Base-by-base conservation (phyloP, 805 yeast genomes). In the Wickerhamiella hasegawae region DNA sequence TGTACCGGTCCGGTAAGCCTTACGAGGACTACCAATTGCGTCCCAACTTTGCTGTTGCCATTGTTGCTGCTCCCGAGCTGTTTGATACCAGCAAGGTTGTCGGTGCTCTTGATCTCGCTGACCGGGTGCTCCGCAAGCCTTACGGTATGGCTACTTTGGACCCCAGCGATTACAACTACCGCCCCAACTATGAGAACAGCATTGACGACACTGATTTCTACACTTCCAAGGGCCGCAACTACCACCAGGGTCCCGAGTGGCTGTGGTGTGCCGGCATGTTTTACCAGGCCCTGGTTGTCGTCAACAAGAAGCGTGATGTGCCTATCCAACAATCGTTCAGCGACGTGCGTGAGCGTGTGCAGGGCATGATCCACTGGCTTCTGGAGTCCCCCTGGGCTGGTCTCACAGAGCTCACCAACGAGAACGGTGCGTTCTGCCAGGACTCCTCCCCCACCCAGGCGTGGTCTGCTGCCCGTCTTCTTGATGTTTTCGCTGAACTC, bases 191-290 rank as follows among this genome's bases (percentile, higher is more conserved):
- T 56, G 63, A 63, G 49, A 90, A 87, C 53, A 60, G 83, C 32
- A 77, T 69, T 28, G 97, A 87, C 49, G 71, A 70, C 35, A 71
- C 67, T 4, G 94, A 87, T 55, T 90, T 84, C 65, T 83, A 92
- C 1, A 84, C 96, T 0, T 67, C 96, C 2, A 83, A 84, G 57
- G 98, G 98, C 21, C 70, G 97, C 48, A 90, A 90, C 58, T 87
- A 87, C 54, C 98, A 87, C 56, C 97, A 87, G 59, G 98, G 98
- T 2, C 98, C 98, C 2, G 98, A 90, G 53, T 87, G 98, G 98
- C 79, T 81, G 23, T 87, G 96, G 96, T 69, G 74, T 39, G 65
- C 68, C 18, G 98, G 98, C 3, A 84, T 73, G 55, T 87, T 83
- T 52, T 58, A 90, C 45, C 69, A 96, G 43, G 94, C 97, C 0